phyloP scores from a whole-genome alignment of 306 rosid genomes.

The Acmispon strigosus region DNA sequence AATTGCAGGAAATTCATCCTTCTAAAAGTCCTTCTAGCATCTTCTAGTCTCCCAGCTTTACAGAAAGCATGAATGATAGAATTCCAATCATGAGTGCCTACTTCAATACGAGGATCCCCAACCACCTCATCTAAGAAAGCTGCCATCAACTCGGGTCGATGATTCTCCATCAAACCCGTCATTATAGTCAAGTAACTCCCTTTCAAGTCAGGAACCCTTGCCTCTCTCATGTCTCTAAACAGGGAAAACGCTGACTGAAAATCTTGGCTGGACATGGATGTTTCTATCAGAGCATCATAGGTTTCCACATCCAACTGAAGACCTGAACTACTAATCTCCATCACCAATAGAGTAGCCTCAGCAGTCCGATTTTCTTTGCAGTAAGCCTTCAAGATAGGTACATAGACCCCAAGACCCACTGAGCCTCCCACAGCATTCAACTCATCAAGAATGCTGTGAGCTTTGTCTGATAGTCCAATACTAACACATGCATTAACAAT shows the following conservation, averaged over 20 bases:
- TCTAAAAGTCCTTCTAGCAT: conserved; percentile 89
- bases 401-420: conserved; percentile 78
- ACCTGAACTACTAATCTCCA: conserved; percentile 76
- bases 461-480: conserved; percentile 69
- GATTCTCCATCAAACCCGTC: conserved; percentile 94
- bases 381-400: conserved; percentile 89
- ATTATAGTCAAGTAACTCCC: conserved; percentile 84
- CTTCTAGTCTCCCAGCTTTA: conserved; percentile 85
- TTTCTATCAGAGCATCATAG: conserved; percentile 71
- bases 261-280: conserved; percentile 86
- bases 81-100: conserved; percentile 94
- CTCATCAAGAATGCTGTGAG: conserved; percentile 72
- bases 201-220: conserved; percentile 65
- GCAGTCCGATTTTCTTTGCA: conserved; percentile 75
- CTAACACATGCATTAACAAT: conserved; percentile 71
- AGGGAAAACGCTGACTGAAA: conserved; percentile 79
- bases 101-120: conserved; percentile 82
- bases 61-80: conserved; percentile 92
- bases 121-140: conserved; percentile 92
- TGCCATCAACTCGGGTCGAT: conserved; percentile 94
- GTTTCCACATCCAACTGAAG: conserved; percentile 57
- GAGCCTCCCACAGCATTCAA: conserved; percentile 68
- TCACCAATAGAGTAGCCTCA: conserved; percentile 78
- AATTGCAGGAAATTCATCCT: conserved; percentile 83
- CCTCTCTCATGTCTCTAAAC: conserved; percentile 89